These are phyloP conservation scores for Shiraia bambusicola DNA, from an alignment of 2,329 filamentous ascomycete species.

Conservation along the genomic window DNA sequence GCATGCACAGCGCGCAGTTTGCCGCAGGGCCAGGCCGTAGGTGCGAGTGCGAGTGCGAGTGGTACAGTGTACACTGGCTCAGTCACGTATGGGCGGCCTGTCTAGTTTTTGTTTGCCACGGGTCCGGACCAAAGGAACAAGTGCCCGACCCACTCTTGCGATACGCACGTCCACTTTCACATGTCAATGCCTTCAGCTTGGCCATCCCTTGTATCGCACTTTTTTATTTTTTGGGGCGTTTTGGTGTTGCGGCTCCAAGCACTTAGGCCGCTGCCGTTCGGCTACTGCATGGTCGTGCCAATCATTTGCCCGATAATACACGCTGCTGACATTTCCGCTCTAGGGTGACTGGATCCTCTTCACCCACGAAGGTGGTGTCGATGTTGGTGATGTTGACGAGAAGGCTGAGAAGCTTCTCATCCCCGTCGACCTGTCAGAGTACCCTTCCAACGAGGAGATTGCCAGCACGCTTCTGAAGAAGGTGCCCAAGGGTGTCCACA, in stretches of 20 bases:
- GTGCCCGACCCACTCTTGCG: conserved; percentile 39
- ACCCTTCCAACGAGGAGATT: conserved; percentile 94
- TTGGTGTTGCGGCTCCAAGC: conserved; percentile 40
- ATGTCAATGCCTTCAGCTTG: conserved; percentile 30
- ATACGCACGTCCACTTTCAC: conserved; percentile 39
- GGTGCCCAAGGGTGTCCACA: conserved; percentile 93
- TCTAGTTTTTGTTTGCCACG: conserved; percentile 40
- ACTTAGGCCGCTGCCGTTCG: conserved; percentile 13
- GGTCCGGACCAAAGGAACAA: conserved; percentile 45
- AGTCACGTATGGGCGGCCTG: conserved; percentile 24
- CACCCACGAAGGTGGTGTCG: conserved; percentile 98
- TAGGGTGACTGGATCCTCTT: conserved; percentile 99
- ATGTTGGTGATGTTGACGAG: conserved; percentile 97
- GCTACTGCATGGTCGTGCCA: conserved; percentile 24
- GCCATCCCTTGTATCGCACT: conserved; percentile 14
- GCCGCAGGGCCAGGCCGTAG: conserved; percentile 15
- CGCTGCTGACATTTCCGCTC: conserved; percentile 34
- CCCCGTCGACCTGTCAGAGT: conserved; percentile 90
- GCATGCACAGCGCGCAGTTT: conserved; percentile 8
- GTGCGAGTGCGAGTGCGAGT: conserved; percentile 10
- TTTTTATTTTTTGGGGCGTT: conserved; percentile 16
- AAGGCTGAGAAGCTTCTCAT: conserved; percentile 99
- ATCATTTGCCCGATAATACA: conserved; percentile 28
- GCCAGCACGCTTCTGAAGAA: conserved; percentile 83
- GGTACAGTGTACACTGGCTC: conserved; percentile 6